phyloP scores from a whole-genome alignment of 495 filamentous ascomycete genomes.

The Penicillium atrosanguineum region DNA sequence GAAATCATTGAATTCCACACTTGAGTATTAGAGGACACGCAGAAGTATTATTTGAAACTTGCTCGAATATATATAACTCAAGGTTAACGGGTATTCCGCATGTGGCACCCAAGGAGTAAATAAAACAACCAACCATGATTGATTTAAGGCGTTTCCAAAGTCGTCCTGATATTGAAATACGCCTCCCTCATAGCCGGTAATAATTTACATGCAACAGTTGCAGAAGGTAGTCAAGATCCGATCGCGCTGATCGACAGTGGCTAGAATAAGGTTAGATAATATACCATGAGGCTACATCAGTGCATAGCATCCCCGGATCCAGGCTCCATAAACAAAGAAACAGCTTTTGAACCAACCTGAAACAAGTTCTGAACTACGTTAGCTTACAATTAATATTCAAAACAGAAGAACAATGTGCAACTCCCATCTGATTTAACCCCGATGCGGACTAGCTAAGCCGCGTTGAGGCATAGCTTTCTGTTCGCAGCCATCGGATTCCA shows the following conservation, averaged over 20 bases:
- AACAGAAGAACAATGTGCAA: background rate
- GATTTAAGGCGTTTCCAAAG: background rate
- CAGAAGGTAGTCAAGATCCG: background rate
- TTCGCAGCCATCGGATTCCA: conserved; percentile 36
- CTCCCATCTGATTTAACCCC: background rate
- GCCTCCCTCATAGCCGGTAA: too few species aligned
- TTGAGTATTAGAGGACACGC: too few species aligned
- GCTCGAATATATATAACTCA: too few species aligned
- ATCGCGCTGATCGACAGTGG: background rate
- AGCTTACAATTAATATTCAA: background rate
- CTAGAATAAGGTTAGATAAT: background rate
- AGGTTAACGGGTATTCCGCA: background rate
- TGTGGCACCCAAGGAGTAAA: background rate
- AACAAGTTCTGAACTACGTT: background rate
- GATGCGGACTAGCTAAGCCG: conserved; percentile 24
- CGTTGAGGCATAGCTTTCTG: conserved; percentile 23
- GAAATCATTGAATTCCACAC: too few species aligned
- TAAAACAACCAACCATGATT: background rate
- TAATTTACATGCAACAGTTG: background rate
- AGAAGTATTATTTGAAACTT: too few species aligned
- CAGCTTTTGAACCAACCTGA: background rate
- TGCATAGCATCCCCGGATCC: background rate
- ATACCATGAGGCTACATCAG: background rate
- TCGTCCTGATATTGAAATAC: too few species aligned
- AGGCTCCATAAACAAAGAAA: background rate